Evolutionary conservation across 2,329 filamentous ascomycete species (phyloP), one percentile per base, ranked within the genome.

Genomic region (Myriangium duriaei): DNA sequence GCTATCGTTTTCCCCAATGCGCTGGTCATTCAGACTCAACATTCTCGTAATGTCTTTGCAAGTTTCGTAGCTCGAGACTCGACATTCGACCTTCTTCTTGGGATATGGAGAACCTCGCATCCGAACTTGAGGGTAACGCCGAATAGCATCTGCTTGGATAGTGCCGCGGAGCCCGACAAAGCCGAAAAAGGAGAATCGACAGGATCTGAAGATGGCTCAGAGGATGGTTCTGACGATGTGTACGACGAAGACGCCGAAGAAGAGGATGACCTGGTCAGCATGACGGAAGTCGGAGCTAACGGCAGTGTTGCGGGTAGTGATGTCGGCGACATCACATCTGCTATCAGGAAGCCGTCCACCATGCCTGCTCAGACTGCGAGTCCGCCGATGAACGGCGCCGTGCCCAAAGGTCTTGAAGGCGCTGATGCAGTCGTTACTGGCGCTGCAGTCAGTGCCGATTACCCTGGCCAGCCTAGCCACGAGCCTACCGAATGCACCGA

Each of bases 21-120:
- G 3, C 82, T 98, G 39, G 91, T 94, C 62, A 93, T 98, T 30
- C 86, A 92, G 34, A 98, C 91, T 0, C 65, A 96, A 10, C 91
- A 98, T 56, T 86, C 91, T 30, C 86, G 91, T 47, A 91, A 98
- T 53, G 78, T 92, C 1, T 98, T 98, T 61, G 87, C 91, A 39
- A 95, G 87, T 60, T 84, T 98, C 47, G 79, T 94, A 4, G 91
- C 85, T 52, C 74, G 91, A 55, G 91, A 98, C 60, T 85, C 87
- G 2, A 96, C 92, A 0, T 98, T 96, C 54, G 92, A 98, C 55
- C 66, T 98, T 32, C 87, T 98, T 54, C 81, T 98, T 47, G 92
- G 92, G 42, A 96, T 98, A 42, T 98, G 91, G 91, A 94, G 94
- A 58, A 80, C 95, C 18, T 91, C 84, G 11, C 91, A 98, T 56